These are phyloP conservation scores for Penicillium cataractarum DNA, from an alignment of 495 filamentous ascomycete genomes.

Conservation along the genomic window DNA sequence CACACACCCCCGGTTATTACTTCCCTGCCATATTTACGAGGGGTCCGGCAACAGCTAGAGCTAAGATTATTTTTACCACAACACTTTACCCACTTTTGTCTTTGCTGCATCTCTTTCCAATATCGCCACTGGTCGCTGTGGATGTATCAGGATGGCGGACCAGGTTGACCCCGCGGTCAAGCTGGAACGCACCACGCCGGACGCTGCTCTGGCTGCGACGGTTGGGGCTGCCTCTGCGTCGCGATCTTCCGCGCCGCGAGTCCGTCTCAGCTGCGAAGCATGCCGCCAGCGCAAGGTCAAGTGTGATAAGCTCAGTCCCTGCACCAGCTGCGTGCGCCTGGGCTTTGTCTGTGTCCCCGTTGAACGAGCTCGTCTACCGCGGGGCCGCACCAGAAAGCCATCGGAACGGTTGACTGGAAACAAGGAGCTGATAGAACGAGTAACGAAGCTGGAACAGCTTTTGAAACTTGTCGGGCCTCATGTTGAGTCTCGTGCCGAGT, in stretches of 20 bases:
- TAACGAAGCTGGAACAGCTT: slow-evolving; percentile 36
- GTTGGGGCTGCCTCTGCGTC: slow-evolving; percentile 11
- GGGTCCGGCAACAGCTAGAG: background rate
- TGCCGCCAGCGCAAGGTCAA: slow-evolving; percentile 79
- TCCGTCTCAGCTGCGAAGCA: slow-evolving; percentile 41
- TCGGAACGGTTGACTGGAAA: slow-evolving; percentile 21
- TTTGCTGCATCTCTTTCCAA: background rate
- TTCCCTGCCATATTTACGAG: background rate
- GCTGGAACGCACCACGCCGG: slow-evolving; percentile 7
- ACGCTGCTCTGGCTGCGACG: background rate
- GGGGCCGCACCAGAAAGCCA: slow-evolving; percentile 47
- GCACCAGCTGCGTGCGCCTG: slow-evolving; percentile 68
- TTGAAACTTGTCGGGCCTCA: slow-evolving; percentile 27
- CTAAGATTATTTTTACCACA: background rate
- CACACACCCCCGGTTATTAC: background rate
- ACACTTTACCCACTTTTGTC: background rate
- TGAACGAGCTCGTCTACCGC: slow-evolving; percentile 39
- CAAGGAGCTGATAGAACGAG: slow-evolving; percentile 31
- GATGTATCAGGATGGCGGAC: slow-evolving; percentile 21
- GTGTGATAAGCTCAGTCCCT: slow-evolving; percentile 76
- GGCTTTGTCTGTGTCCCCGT: slow-evolving; percentile 60
- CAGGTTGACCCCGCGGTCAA: slow-evolving; percentile 14
- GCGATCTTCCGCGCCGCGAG: slow-evolving; percentile 28
- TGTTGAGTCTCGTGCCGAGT: background rate
- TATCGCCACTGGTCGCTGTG: background rate